A percentile compares a stretch with the other conserved stretches of the same genome.
Conservation (phyloP, 306 rosid species). For the Dryas octopetala region DNA sequence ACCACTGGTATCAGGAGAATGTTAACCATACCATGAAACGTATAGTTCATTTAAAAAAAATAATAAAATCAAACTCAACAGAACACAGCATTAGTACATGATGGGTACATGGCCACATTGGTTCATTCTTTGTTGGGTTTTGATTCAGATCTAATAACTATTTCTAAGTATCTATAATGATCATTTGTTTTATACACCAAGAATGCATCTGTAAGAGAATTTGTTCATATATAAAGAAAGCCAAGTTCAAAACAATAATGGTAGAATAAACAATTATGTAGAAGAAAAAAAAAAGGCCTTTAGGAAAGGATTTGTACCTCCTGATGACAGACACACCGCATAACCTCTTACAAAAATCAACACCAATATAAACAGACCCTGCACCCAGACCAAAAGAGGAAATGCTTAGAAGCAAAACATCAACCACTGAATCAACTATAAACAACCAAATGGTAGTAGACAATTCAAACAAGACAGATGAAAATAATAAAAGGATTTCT, state of each 20-base stretch:
- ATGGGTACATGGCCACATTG: background rate
- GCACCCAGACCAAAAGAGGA: conserved; percentile 29
- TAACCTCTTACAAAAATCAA: conserved; percentile 94
- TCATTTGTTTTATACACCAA: background rate
- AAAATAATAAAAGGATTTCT: background rate
- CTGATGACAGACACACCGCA: conserved; percentile 93
- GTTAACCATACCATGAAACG: conserved; percentile 19
- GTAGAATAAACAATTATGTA: background rate
- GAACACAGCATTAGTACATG: background rate
- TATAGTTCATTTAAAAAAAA: background rate
- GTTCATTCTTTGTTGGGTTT: background rate
- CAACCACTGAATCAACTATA: background rate
- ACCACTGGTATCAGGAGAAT: conserved; percentile 53
- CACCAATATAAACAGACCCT: conserved; percentile 94
- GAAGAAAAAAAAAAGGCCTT: conserved; percentile 13
- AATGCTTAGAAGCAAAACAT: conserved; percentile 11
- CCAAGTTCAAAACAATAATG: background rate
- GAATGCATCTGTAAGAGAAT: background rate
- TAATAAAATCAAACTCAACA: background rate
- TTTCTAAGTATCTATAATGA: background rate
- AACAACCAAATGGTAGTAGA: background rate
- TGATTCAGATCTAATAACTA: background rate
- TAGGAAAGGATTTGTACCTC: conserved; percentile 56
- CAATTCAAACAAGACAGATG: background rate
- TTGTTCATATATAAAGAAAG: background rate